Base-by-base conservation (phyloP, 2,329 filamentous ascomycete species). In the Podosphaera leucotricha region DNA sequence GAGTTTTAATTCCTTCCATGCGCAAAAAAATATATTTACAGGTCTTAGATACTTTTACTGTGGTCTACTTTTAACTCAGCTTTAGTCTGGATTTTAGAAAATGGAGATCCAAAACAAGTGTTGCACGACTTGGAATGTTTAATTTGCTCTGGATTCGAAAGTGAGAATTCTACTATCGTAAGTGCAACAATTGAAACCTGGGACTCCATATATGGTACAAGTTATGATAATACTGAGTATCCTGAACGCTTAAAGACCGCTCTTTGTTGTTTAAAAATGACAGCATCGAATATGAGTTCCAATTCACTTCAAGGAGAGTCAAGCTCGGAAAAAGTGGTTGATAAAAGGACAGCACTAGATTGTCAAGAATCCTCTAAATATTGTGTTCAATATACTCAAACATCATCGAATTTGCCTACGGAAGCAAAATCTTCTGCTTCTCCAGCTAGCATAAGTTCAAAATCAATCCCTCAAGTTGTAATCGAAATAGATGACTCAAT, bases 121-220 rank as follows among this genome's bases (percentile, higher is more conserved):
- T 63, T 77, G 10, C 62, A 61, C 7, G 57, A 63, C 1, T 58
- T 84, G 2, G 71, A 77, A 50, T 57, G 60, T 2, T 55, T 77
- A 3, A 55, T 77, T 15, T 67, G 64, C 37, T 66, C 68, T 10
- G 70, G 66, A 1, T 77, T 69, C 59, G 68, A 59, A 49, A 77
- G 63, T 62, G 77, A 63, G 58, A 79, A 56, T 45, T 49, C 67
- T 54, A 38, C 67, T 53, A 69, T 64, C 52, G 80, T 62, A 48
- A 74, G 60, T 57, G 65, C 55, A 54, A 61, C 72, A 1, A 64
- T 76, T 21, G 55, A 60, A 15, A 65, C 70, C 48, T 94, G 84
- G 84, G 86, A 85, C 51, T 57, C 60, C 0, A 69, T 76, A 0
- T 84, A 83, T 54, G 75, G 75, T 18, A 62, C 68, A 15, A 66